phyloP scores from a whole-genome alignment of 2,329 filamentous ascomycete genomes.

The Samsoniella hepiali region DNA sequence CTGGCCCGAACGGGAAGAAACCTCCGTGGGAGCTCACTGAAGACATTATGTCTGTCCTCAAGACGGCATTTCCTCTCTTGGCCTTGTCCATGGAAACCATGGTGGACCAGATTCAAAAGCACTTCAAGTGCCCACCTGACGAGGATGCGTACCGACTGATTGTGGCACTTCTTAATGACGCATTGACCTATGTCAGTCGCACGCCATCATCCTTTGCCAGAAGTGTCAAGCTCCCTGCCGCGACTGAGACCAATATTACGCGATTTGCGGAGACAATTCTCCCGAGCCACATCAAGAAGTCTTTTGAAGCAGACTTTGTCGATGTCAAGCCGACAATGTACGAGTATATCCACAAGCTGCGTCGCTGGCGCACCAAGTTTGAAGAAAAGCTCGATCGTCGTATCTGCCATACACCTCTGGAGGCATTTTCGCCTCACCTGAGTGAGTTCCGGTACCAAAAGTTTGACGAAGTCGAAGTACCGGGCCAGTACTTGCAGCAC shows the following conservation, averaged over 20 bases:
- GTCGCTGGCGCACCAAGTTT: slow-evolving; percentile 95
- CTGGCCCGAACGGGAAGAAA: slow-evolving; percentile 53
- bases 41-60: slow-evolving; percentile 90
- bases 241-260: slow-evolving; percentile 94
- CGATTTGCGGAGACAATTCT: slow-evolving; percentile 95
- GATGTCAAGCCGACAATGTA: slow-evolving; percentile 93
- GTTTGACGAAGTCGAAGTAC: slow-evolving; percentile 97
- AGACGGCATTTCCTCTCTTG: slow-evolving; percentile 93
- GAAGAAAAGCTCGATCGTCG: slow-evolving; percentile 94
- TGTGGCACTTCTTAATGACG: slow-evolving; percentile 95
- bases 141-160: slow-evolving; percentile 97
- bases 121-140: slow-evolving; percentile 98
- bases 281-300: slow-evolving; percentile 89
- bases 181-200: slow-evolving; percentile 84
- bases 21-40: slow-evolving; percentile 96
- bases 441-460: slow-evolving; percentile 97
- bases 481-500: slow-evolving; percentile 93
- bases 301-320: slow-evolving; percentile 98
- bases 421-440: slow-evolving; percentile 83
- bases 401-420: slow-evolving; percentile 68
- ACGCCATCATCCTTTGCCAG: slow-evolving; percentile 83
- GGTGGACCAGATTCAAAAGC: slow-evolving; percentile 97
- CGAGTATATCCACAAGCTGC: slow-evolving; percentile 96
- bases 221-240: slow-evolving; percentile 83
- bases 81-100: slow-evolving; percentile 99